Evolutionary conservation across 257 asterid genomes (phyloP).

Genomic region (Solanum bulbocastanum): DNA sequence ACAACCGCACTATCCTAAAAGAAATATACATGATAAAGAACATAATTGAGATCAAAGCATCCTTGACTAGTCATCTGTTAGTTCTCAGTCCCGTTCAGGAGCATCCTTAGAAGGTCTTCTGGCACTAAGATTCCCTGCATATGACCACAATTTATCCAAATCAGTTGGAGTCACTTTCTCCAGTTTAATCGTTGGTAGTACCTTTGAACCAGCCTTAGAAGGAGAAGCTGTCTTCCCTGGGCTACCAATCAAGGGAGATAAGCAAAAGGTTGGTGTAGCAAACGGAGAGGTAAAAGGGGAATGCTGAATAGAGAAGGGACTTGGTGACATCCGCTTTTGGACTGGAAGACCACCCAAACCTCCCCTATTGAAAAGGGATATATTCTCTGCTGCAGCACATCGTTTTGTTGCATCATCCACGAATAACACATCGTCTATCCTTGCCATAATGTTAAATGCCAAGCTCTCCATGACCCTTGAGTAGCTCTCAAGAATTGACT

Average conservation of each 20-base stretch:
- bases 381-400: constrained; percentile 54
- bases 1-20: neutral
- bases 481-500: constrained; percentile 92
- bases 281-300: constrained; percentile 88
- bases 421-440: constrained; percentile 77
- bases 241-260: constrained; percentile 61
- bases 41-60: neutral
- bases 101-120: constrained; percentile 52
- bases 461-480: constrained; percentile 98
- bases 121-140: constrained; percentile 72
- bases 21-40: neutral
- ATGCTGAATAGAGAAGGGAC: constrained; percentile 91
- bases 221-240: constrained; percentile 57
- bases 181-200: constrained; percentile 18
- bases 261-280: constrained; percentile 83
- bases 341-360: constrained; percentile 79
- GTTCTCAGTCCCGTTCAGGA: constrained; percentile 63
- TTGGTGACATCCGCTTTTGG: constrained; percentile 89
- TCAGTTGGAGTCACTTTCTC: constrained; percentile 56
- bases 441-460: constrained; percentile 91
- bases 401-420: constrained; percentile 78
- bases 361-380: constrained; percentile 62
- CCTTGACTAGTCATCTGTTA: neutral
- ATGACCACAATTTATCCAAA: constrained; percentile 70
- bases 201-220: constrained; percentile 23